Evolutionary conservation across 2,329 filamentous ascomycete species (phyloP).

Genomic region (Pseudogymnoascus sp.): DNA sequence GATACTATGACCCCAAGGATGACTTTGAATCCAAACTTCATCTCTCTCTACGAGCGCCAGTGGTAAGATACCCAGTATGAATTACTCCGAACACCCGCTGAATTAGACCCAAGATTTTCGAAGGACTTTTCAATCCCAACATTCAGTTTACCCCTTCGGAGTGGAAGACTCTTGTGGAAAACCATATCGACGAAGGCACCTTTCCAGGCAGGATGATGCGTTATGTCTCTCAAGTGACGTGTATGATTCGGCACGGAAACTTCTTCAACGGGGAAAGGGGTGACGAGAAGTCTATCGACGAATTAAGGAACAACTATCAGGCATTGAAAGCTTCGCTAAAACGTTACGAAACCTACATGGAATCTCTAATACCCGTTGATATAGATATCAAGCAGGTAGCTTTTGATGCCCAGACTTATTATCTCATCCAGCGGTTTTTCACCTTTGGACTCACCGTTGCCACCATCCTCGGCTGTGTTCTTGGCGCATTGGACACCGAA

Average conservation of each 20-base stretch:
- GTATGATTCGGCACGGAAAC: conserved; percentile 26
- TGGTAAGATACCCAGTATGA: conserved; percentile 22
- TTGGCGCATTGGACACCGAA: conserved; percentile 25
- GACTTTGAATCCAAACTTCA: conserved; percentile 31
- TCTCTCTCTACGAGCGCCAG: conserved; percentile 30
- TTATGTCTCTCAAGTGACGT: conserved; percentile 27
- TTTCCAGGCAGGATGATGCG: conserved; percentile 29
- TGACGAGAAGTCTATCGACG: not conserved
- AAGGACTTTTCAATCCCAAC: conserved; percentile 29
- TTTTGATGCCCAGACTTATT: not conserved
- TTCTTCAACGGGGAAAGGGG: conserved; percentile 9
- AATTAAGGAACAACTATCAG: not conserved
- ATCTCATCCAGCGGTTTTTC: conserved; percentile 25
- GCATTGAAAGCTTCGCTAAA: not conserved
- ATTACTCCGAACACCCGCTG: not conserved
- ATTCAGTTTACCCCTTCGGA: conserved; percentile 29
- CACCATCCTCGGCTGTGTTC: conserved; percentile 29
- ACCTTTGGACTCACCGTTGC: conserved; percentile 27
- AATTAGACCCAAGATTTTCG: conserved; percentile 24
- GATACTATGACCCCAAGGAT: conserved; percentile 26
- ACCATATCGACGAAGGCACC: conserved; percentile 23
- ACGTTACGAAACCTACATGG: not conserved
- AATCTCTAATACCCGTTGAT: not conserved
- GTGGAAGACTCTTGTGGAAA: conserved; percentile 30
- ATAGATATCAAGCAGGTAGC: not conserved